phyloP scores from a whole-genome alignment of 176 grass and related monocot genomes.

The Alopecurus myosuroides region DNA sequence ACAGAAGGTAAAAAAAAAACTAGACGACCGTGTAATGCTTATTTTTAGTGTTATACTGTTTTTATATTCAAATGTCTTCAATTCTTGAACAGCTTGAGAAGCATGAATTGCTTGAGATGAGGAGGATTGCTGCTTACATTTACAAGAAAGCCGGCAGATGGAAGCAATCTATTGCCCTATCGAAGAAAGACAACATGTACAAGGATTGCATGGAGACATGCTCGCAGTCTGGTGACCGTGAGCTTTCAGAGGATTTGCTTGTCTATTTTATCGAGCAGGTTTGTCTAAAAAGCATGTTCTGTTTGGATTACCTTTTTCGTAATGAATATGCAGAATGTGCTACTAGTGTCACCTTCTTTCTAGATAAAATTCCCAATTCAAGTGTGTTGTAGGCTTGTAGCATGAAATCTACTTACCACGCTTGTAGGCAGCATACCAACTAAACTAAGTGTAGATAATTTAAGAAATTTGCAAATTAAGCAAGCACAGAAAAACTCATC shows the following conservation, averaged over 20 bases:
- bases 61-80: slow-evolving; percentile 13
- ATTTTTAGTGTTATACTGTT: not conserved
- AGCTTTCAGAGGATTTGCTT: slow-evolving; percentile 88
- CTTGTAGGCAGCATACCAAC: not conserved
- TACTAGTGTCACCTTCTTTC: not conserved
- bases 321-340: not conserved
- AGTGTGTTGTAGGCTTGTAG: not conserved
- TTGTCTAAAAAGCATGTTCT: not conserved
- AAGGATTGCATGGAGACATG: slow-evolving; percentile 99
- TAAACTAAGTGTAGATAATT: not conserved
- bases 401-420: not conserved
- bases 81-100: slow-evolving; percentile 74
- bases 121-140: slow-evolving; percentile 97
- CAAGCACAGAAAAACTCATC: not conserved
- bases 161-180: slow-evolving; percentile 92
- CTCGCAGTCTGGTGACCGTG: slow-evolving; percentile 87
- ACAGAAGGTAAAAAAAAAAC: slow-evolving; percentile 61
- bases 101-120: slow-evolving; percentile 98
- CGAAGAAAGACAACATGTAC: slow-evolving; percentile 98
- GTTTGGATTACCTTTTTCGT: not conserved
- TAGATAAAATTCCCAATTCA: not conserved
- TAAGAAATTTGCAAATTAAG: not conserved
- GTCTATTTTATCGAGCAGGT: slow-evolving; percentile 98
- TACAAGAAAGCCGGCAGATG: slow-evolving; percentile 99
- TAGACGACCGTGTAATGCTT: not conserved